A percentile compares a stretch with the other conserved stretches of the same genome.
Conservation (phyloP, 129 eudicot genomes). For the Deinandra increscens region DNA sequence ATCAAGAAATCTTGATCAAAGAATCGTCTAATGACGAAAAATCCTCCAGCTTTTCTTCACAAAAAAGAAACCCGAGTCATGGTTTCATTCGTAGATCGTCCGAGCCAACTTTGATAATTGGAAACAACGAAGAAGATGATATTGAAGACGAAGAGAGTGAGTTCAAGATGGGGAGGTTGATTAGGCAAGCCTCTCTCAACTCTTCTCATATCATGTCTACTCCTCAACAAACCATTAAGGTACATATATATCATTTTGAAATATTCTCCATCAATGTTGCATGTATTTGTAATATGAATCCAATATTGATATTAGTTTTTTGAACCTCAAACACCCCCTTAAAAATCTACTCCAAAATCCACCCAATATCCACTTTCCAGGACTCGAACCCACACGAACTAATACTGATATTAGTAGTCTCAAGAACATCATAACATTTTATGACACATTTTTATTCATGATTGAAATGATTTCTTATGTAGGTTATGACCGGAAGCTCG, state of each 20-base stretch:
- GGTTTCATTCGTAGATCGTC: conserved; percentile 33
- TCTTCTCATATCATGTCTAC: conserved; percentile 37
- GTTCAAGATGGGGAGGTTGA: conserved; percentile 72
- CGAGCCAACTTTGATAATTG: conserved; percentile 25
- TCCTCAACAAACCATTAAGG: conserved; percentile 63
- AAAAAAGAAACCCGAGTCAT: conserved; percentile 4
- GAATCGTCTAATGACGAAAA: conserved; percentile 27
- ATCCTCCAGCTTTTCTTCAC: conserved; percentile 16
- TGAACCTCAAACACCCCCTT: no score
- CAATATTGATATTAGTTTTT: not conserved
- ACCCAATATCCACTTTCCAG: no score
- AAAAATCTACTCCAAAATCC: no score
- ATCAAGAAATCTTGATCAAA: conserved; percentile 30
- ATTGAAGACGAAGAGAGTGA: conserved; percentile 66
- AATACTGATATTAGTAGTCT: no score
- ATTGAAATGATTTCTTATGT: conserved; percentile 9
- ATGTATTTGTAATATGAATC: not conserved
- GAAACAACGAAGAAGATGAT: conserved; percentile 35
- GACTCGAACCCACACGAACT: no score
- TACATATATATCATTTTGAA: conserved; percentile 16
- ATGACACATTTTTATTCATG: not conserved
- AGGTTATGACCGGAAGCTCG: conserved; percentile 46
- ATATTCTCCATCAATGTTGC: not conserved
- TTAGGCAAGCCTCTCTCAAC: conserved; percentile 80
- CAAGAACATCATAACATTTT: not conserved